Evolutionary conservation across 305 asterid species (phyloP).

Genomic region (Fraxinus velutina): DNA sequence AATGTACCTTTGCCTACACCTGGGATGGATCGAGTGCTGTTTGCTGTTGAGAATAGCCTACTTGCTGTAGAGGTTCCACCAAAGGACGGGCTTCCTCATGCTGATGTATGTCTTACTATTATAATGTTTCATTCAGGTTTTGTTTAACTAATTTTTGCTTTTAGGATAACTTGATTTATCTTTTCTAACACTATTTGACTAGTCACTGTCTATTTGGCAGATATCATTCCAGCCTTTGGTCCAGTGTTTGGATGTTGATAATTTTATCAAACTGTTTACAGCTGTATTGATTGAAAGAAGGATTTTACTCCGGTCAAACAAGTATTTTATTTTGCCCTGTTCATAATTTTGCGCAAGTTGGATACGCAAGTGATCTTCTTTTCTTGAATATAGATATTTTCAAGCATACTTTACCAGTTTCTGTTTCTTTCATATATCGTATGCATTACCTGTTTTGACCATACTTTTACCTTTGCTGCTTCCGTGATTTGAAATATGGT

Average conservation of each 20-base stretch:
- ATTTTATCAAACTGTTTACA: constrained; percentile 79
- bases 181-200: constrained; percentile 17
- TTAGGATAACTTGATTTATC: neutral
- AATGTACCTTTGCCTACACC: constrained; percentile 90
- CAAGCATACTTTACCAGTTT: neutral
- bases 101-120: constrained; percentile 64
- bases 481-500: neutral
- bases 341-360: constrained; percentile 9
- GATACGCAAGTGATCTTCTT: neutral
- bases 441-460: constrained; percentile 1
- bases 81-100: constrained; percentile 89
- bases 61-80: constrained; percentile 94
- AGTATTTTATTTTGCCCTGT: constrained; percentile 45
- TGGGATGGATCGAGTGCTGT: constrained; percentile 83
- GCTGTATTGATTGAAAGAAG: constrained; percentile 94
- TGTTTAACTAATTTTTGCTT: neutral
- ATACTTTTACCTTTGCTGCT: neutral
- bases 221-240: constrained; percentile 96
- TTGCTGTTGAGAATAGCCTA: constrained; percentile 77
- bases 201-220: constrained; percentile 46
- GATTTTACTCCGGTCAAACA: constrained; percentile 89
- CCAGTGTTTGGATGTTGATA: constrained; percentile 97
- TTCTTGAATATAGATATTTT: neutral
- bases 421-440: neutral
- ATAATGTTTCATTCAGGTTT: constrained; percentile 17